A percentile compares a stretch with the other conserved stretches of the same genome.
These are phyloP conservation scores for Fusarium sp. DNA, from an alignment of 2,329 filamentous ascomycete genomes.

Conservation along the genomic window DNA sequence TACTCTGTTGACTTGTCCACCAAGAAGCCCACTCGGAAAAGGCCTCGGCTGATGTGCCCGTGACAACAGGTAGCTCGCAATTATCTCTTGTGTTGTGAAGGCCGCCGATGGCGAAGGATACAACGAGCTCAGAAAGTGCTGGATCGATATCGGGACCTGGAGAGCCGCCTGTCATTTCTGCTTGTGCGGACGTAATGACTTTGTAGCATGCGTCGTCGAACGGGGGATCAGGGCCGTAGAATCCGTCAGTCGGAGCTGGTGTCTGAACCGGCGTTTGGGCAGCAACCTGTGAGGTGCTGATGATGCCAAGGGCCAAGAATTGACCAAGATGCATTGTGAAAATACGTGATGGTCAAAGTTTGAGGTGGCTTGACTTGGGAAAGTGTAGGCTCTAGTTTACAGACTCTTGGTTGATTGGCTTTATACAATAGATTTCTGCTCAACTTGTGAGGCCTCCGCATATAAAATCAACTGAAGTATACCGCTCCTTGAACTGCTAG, in stretches of 20 bases:
- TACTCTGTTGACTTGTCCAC: neutral
- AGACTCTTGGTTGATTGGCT: too few species aligned
- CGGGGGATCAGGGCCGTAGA: neutral
- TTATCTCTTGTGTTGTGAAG: neutral
- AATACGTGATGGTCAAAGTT: neutral
- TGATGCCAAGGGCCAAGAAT: neutral
- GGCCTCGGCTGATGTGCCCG: neutral
- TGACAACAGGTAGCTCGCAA: constrained; percentile 3
- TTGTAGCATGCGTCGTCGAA: neutral
- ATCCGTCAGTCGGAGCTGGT: neutral
- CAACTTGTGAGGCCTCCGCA: too few species aligned
- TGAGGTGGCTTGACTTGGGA: too few species aligned
- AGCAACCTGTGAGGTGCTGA: neutral
- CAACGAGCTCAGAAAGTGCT: neutral
- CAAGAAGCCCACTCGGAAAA: constrained; percentile 8
- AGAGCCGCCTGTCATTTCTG: neutral
- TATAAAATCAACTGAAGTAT: too few species aligned
- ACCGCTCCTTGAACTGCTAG: too few species aligned
- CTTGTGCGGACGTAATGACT: neutral
- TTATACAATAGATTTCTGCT: too few species aligned
- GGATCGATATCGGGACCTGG: neutral
- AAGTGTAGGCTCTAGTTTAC: too few species aligned
- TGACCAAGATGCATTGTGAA: neutral
- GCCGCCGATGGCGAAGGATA: neutral
- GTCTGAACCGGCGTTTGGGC: neutral